phyloP scores from a whole-genome alignment of 169 alveolate genomes.

The Plasmodium vinckei region DNA sequence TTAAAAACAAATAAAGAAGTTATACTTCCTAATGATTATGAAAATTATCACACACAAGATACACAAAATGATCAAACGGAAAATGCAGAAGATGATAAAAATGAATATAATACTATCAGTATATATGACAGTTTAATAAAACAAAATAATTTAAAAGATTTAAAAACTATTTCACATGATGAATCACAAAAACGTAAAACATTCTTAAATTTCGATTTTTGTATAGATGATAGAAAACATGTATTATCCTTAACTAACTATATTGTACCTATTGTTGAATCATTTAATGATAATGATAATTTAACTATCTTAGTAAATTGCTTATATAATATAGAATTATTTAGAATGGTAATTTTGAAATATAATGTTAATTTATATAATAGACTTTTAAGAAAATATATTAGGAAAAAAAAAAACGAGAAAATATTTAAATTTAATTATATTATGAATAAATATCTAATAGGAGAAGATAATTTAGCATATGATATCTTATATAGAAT shows the following conservation, averaged over 20 bases:
- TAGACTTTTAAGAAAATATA: constrained; percentile 30
- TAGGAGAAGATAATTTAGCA: constrained; percentile 16
- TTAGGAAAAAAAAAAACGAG: constrained; percentile 32
- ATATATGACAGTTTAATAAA: constrained; percentile 11
- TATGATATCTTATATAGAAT: constrained; percentile 31
- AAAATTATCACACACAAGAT: not conserved
- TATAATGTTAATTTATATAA: constrained; percentile 60
- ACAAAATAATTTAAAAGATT: constrained; percentile 19
- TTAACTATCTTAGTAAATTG: constrained; percentile 53
- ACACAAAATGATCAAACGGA: not conserved
- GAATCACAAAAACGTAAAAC: constrained; percentile 1
- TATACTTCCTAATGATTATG: not conserved
- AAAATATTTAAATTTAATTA: constrained; percentile 55
- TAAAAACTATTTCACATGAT: constrained; percentile 12
- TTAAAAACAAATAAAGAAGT: not conserved
- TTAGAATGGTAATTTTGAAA: constrained; percentile 44
- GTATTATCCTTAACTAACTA: constrained; percentile 62
- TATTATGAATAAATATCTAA: constrained; percentile 41
- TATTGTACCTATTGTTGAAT: constrained; percentile 65
- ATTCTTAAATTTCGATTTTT: constrained; percentile 10
- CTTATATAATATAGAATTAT: constrained; percentile 51
- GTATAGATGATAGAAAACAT: constrained; percentile 28
- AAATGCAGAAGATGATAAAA: not conserved
- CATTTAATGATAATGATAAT: constrained; percentile 67
- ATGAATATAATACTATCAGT: not conserved